Base-by-base conservation (phyloP, 2,329 filamentous ascomycete genomes). In the Arthrobotrys musiformis region DNA sequence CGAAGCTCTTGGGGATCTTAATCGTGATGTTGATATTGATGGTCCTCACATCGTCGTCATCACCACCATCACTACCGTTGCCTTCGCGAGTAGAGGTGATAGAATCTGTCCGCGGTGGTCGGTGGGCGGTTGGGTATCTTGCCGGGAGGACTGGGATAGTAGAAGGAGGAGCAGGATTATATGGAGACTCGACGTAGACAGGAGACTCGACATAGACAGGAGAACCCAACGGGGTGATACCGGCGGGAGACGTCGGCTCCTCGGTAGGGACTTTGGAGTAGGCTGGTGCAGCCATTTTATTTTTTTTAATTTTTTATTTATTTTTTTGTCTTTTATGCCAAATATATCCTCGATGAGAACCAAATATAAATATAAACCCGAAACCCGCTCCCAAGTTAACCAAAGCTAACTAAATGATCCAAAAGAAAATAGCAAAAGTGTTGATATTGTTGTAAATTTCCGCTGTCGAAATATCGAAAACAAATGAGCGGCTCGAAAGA, bases 21-120 rank as follows among this genome's bases (percentile, higher is more conserved):
- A 76, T 76, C 9, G 63, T 52, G 24, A 76, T 76, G 17, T 76
- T 67, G 58, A 76, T 76, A 44, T 70, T 76, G 64, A 76, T 76
- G 9, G 72, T 76, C 22, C 26, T 76, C 24, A 70, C 44, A 50
- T 76, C 72, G 15, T 76, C 64, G 33, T 63, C 58, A 6, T 28
- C 35, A n/a, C 22, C 72, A n/a, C 70, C 64, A 42, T 63, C 58
- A 6, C 19, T 24, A n/a, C 22, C 40, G 6, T 28, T n/a, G 19
- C 22, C n/a, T 7, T 67, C 62, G 30, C 46, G 33, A 8, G 52
- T 46, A 22, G 52, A 35, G 19, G 19, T 19, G 4, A 52, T 40
- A 22, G 44, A 44, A 35, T 17, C 37, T 2, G 70, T 42, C 26
- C 52, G 61, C n/a, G 70, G 62, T 5, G 52, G 70, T 13, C 67